Conservation (phyloP, 208 protist species). For the Leishmania aethiopica region DNA sequence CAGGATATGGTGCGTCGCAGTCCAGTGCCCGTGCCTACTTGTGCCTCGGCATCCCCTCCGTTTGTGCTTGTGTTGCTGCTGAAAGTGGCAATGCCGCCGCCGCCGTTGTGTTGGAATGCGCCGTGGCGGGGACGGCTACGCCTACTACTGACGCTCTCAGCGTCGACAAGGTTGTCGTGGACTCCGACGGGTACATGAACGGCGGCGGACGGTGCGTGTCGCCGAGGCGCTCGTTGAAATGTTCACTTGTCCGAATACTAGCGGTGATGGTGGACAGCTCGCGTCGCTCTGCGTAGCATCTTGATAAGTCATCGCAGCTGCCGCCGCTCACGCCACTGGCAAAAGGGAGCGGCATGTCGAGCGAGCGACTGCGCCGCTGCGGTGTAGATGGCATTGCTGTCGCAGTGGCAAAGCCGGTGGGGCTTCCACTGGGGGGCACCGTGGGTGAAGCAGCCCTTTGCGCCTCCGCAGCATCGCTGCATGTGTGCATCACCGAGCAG, state of each 20-base stretch:
- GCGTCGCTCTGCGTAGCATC: slow-evolving; percentile 2
- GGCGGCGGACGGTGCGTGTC: background rate
- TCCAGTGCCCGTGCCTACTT: background rate
- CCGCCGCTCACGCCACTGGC: background rate
- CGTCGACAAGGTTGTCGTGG: slow-evolving; percentile 8
- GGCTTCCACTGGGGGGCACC: background rate
- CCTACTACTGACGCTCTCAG: slow-evolving; percentile 1
- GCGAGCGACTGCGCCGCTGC: slow-evolving; percentile 12
- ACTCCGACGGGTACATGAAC: slow-evolving; percentile 3
- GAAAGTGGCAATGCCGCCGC: background rate
- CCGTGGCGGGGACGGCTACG: background rate
- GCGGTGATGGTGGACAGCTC: background rate
- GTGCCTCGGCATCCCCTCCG: background rate
- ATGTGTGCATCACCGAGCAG: background rate
- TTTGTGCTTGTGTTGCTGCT: background rate
- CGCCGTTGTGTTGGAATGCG: background rate
- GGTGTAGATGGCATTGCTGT: background rate
- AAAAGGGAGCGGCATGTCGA: slow-evolving; percentile 4
- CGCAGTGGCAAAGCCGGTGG: background rate
- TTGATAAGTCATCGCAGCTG: slow-evolving; percentile 10
- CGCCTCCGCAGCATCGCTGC: background rate
- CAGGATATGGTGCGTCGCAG: slow-evolving; percentile 19
- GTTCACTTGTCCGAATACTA: slow-evolving; percentile 7
- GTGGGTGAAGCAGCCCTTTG: background rate
- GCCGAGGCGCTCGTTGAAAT: background rate